These are phyloP conservation scores for Pseudogymnoascus sp. DNA, from an alignment of 2,329 filamentous ascomycete genomes.

Conservation along the genomic window DNA sequence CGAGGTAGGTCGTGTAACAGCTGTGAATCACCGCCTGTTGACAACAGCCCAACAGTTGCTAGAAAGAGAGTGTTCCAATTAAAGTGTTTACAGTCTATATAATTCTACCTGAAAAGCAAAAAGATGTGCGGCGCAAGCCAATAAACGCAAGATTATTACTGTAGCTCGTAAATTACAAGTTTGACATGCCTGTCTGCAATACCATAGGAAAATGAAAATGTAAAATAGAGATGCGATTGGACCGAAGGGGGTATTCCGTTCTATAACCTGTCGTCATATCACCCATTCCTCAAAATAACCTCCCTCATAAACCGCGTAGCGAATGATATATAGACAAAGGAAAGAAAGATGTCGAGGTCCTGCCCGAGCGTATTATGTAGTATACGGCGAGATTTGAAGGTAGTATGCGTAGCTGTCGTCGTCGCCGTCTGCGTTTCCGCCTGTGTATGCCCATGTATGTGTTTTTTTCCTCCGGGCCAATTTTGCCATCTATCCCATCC, in stretches of 20 bases:
- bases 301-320: conserved; percentile 4
- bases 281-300: conserved; percentile 1
- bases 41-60: neutral
- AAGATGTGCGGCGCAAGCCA: neutral
- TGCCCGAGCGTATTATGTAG: conserved; percentile 1
- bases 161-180: conserved; percentile 8
- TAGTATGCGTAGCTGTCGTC: conserved; percentile 2
- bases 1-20: neutral
- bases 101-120: neutral
- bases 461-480: conserved; percentile 2
- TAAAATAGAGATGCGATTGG: conserved; percentile 3
- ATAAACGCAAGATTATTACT: conserved; percentile 2
- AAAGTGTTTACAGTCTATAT: conserved; percentile 8
- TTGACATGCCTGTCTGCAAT: conserved; percentile 3
- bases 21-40: neutral
- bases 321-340: conserved; percentile 4
- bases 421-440: neutral
- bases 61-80: conserved; percentile 2
- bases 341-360: conserved; percentile 3
- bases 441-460: neutral
- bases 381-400: neutral
- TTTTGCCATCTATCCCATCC: conserved; percentile 2
- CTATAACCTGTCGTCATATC: conserved; percentile 6
- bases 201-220: conserved; percentile 4
- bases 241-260: conserved; percentile 7